Conservation (phyloP, 441 rosid genomes). For the Gossypium trilobum region DNA sequence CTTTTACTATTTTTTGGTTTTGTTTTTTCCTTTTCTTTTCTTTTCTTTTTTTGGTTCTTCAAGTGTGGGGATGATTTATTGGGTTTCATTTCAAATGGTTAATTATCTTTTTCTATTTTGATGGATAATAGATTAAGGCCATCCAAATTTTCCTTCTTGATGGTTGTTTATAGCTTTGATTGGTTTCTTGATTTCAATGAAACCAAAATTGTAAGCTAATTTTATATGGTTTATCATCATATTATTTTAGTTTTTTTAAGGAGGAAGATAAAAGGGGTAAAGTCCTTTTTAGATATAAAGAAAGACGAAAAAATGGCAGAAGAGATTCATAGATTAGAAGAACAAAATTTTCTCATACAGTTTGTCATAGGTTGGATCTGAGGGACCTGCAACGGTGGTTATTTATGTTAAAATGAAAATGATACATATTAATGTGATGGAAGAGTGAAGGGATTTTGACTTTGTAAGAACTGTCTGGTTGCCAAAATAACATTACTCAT, state of each 20-base stretch:
- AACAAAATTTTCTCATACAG: conserved; percentile 72
- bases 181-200: conserved; percentile 22
- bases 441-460: no score
- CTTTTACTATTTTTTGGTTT: no score
- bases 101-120: conserved; percentile 1
- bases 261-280: neutral
- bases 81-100: conserved; percentile 20
- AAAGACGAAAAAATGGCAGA: conserved; percentile 47
- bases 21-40: neutral
- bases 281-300: conserved; percentile 18
- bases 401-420: no score
- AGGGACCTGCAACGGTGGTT: no score
- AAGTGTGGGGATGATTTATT: neutral
- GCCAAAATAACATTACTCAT: no score
- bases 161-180: conserved; percentile 26
- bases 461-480: no score
- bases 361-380: conserved; percentile 57
- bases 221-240: conserved; percentile 15
- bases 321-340: conserved; percentile 85
- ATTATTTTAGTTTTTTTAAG: neutral
- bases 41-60: neutral
- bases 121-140: conserved; percentile 28
- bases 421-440: no score
- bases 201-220: conserved; percentile 15
- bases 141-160: conserved; percentile 17